phyloP scores from a whole-genome alignment of 768 basidiomycete species.

The Suillus plorans region DNA sequence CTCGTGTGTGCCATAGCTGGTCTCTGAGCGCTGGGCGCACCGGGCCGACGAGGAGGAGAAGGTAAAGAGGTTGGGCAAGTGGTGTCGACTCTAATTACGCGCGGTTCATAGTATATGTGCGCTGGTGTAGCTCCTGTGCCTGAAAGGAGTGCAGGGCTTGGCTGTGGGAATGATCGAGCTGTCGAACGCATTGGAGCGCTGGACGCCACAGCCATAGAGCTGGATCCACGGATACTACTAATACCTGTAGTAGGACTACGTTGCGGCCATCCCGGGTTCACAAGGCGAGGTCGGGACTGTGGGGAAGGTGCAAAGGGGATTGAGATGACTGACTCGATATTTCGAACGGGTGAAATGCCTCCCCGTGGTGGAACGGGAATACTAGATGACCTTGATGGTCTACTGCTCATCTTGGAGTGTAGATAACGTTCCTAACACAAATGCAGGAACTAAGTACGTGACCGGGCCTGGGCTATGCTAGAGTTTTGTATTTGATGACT shows the following conservation, averaged over 20 bases:
- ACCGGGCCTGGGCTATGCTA: not conserved
- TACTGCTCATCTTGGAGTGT: constrained; percentile 38
- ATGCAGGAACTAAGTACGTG: not conserved
- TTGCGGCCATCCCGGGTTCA: constrained; percentile 32
- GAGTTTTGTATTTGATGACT: not conserved
- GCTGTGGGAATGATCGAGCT: constrained; percentile 43
- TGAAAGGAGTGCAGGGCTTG: constrained; percentile 24
- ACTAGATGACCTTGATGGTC: constrained; percentile 62
- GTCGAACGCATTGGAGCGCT: constrained; percentile 41
- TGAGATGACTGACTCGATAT: constrained; percentile 66
- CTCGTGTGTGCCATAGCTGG: constrained; percentile 30
- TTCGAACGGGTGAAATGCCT: constrained; percentile 47
- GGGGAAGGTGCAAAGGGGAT: constrained; percentile 48
- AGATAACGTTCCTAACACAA: constrained; percentile 1
- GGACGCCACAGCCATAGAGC: constrained; percentile 24
- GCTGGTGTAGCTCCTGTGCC: constrained; percentile 32
- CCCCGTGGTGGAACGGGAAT: constrained; percentile 61
- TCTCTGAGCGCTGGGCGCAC: constrained; percentile 29
- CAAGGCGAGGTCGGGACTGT: constrained; percentile 40
- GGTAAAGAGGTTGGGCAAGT: constrained; percentile 47
- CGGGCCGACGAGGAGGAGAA: constrained; percentile 47
- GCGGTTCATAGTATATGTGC: constrained; percentile 53
- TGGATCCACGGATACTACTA: constrained; percentile 37
- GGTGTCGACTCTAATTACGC: constrained; percentile 61
- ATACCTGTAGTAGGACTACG: constrained; percentile 31